These are phyloP conservation scores for Cadophora gregata DNA, from an alignment of 2,329 filamentous ascomycete species.

Conservation along the genomic window DNA sequence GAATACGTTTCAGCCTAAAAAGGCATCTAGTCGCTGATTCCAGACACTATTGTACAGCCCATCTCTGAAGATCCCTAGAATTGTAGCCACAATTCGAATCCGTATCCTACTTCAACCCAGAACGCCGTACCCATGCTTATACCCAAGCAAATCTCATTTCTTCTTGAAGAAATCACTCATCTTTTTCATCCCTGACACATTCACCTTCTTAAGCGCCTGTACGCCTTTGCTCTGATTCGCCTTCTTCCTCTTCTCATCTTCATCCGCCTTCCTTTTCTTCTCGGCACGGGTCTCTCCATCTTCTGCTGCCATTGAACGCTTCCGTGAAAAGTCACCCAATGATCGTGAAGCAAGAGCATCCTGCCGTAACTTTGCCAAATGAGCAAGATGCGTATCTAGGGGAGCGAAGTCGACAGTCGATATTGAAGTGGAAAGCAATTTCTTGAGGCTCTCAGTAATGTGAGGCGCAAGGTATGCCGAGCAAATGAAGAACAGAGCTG, in stretches of 20 bases:
- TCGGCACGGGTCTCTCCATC: conserved; percentile 67
- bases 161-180: conserved; percentile 94
- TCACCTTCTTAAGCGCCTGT: conserved; percentile 84
- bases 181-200: conserved; percentile 95
- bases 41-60: conserved; percentile 2
- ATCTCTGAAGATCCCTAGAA: neutral
- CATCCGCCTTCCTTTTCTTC: conserved; percentile 85
- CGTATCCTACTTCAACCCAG: neutral
- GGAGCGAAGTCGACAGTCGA: conserved; percentile 67
- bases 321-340: conserved; percentile 72
- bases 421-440: conserved; percentile 45
- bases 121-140: conserved; percentile 7
- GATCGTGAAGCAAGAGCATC: conserved; percentile 74
- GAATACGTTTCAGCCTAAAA: neutral
- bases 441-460: conserved; percentile 48
- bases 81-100: conserved; percentile 1
- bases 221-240: conserved; percentile 75
- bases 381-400: conserved; percentile 71
- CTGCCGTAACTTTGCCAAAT: conserved; percentile 70
- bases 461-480: conserved; percentile 53
- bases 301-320: conserved; percentile 68
- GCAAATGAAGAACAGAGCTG: conserved; percentile 55
- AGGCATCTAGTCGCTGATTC: neutral
- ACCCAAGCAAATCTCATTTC: conserved; percentile 41
- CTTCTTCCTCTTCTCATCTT: conserved; percentile 87